Conservation (phyloP, 2,329 filamentous ascomycete genomes). For the Berkeleyomyces basicola region DNA sequence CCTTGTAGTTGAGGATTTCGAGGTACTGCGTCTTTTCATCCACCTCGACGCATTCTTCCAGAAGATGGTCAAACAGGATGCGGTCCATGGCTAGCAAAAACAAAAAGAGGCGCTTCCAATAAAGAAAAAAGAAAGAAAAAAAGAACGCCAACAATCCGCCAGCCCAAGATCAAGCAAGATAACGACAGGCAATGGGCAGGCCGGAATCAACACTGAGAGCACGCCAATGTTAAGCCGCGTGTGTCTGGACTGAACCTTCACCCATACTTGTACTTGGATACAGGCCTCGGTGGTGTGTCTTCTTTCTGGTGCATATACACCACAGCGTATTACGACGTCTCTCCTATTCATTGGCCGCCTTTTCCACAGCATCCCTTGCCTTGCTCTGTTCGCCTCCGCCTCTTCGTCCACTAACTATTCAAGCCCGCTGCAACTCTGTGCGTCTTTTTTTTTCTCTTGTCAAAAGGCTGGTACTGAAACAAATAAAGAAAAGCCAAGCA, state of each 20-base stretch:
- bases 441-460: background rate
- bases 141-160: background rate
- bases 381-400: background rate
- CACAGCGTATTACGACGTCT: background rate
- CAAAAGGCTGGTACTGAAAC: background rate
- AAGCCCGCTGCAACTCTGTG: background rate
- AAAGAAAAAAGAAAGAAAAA: background rate
- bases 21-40: slow-evolving; percentile 37
- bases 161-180: background rate
- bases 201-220: background rate
- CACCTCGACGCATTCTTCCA: slow-evolving; percentile 32
- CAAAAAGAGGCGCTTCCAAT: background rate
- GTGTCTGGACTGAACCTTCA: too few relatives aligned
- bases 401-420: background rate
- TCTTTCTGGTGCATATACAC: background rate
- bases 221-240: background rate
- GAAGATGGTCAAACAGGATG: slow-evolving; percentile 14
- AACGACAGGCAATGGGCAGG: background rate
- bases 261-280: background rate
- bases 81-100: slow-evolving; percentile 4
- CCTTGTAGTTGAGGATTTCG: slow-evolving; percentile 38
- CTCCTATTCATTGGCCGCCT: background rate
- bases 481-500: background rate
- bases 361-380: background rate
- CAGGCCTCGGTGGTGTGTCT: background rate